A percentile compares a stretch with the other conserved stretches of the same genome.
Evolutionary conservation across 1,139 yeast genomes (phyloP).

Genomic region (Protomyces arabidopsidicola): DNA sequence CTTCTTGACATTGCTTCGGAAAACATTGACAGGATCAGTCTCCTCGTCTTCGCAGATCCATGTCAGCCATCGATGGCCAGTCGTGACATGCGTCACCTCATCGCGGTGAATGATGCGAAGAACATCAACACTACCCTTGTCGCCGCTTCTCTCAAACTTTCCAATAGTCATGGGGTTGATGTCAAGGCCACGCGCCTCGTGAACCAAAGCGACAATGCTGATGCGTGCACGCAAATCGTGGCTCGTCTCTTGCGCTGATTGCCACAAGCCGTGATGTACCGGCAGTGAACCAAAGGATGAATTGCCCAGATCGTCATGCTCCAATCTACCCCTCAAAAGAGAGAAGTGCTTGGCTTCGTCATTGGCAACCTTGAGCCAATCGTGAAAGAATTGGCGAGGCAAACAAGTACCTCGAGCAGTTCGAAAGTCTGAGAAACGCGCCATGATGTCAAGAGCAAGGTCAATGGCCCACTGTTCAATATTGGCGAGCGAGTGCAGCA

Average conservation of each 20-base stretch:
- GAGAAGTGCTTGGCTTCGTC: constrained; percentile 25
- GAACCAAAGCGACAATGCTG: constrained; percentile 21
- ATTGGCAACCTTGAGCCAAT: constrained; percentile 26
- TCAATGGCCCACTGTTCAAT: constrained; percentile 26
- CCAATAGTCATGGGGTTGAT: constrained; percentile 22
- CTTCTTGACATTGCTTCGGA: constrained; percentile 7
- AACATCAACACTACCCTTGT: constrained; percentile 5
- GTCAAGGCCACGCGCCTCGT: constrained; percentile 22
- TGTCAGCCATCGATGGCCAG: constrained; percentile 18
- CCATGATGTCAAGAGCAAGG: constrained; percentile 17
- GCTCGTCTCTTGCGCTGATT: constrained; percentile 7
- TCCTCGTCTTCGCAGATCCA: constrained; percentile 20
- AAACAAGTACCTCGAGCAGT: constrained; percentile 2
- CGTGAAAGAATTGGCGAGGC: constrained; percentile 21
- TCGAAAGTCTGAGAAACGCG: constrained; percentile 8
- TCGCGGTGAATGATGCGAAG: constrained; percentile 20
- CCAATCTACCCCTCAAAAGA: constrained; percentile 19
- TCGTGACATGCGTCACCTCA: constrained; percentile 20
- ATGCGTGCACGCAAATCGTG: constrained; percentile 21
- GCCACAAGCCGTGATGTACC: constrained; percentile 22
- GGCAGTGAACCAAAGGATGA: constrained; percentile 18
- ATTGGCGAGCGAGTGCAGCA: constrained; percentile 17
- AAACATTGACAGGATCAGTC: constrained; percentile 11
- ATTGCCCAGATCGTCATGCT: constrained; percentile 6
- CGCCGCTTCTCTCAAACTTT: constrained; percentile 23